These are phyloP conservation scores for Chlamydomonas asymmetrica DNA, from an alignment of 139 green algal species.

Conservation along the genomic window DNA sequence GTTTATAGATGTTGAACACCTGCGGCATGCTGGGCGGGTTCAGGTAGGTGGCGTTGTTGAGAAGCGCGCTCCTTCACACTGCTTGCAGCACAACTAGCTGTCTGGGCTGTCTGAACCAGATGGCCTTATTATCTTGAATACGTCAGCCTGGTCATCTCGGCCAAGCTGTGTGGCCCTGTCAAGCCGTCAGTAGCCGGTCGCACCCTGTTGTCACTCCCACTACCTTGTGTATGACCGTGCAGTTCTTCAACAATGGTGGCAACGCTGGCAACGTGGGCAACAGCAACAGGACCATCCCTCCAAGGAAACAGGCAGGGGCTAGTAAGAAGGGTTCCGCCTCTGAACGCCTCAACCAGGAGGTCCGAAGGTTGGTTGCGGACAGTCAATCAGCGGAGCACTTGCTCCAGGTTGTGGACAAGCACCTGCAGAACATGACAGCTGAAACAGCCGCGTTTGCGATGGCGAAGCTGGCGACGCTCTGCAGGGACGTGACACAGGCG, in stretches of 20 bases:
- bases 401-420: background rate
- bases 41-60: too few species aligned
- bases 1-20: too few species aligned
- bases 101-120: too few species aligned
- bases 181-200: too few species aligned
- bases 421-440: slow-evolving; percentile 1
- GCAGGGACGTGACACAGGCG: background rate
- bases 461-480: background rate
- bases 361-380: background rate
- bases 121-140: too few species aligned
- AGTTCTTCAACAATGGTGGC: background rate
- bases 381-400: background rate
- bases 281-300: background rate
- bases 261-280: slow-evolving; percentile 6
- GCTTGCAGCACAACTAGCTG: too few species aligned
- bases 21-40: too few species aligned
- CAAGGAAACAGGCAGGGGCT: background rate
- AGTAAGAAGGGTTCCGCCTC: background rate
- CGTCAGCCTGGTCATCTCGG: too few species aligned
- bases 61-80: too few species aligned
- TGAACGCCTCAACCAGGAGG: background rate
- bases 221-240: background rate
- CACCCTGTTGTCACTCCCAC: slow-evolving; percentile 10
- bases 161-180: too few species aligned
- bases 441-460: background rate